Evolutionary conservation across 2,329 filamentous ascomycete genomes (phyloP), one percentile per base, ranked within the genome.

Genomic region (Cytospora schulzeri): DNA sequence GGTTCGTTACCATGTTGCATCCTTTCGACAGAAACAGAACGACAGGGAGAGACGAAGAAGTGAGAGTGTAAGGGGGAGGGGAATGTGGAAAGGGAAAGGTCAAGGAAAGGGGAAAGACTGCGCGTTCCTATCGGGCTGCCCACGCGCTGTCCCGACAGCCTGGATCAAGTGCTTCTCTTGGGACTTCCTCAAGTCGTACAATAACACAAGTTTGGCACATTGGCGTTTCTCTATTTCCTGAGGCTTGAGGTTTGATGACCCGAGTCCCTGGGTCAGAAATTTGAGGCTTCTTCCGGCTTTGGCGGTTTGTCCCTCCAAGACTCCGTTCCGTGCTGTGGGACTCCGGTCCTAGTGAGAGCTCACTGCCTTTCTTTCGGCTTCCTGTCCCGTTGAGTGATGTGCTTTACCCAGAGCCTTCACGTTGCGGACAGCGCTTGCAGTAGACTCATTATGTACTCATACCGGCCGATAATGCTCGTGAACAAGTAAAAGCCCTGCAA

Each of bases 111-210:
- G 38, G 17, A 5, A 17, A 35, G 14, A 38, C 14, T 17, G 35
- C 8, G 35, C 31, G 35, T 19, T 19, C 15, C 35, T 19, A 12
- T 35, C 33, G 33, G 33, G 12, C 33, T 35, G 33, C 33, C 33
- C 12, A 15, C 35, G 15, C 35, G 35, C 35, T 41, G 57, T 48
- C 57, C 33, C 22, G 15, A 45, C 12, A 26, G 50, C 50, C 58
- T 31, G 58, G 58, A 29, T 22, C 58, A 51, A 35, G 12, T 41
- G 50, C 7, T 9, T 22, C 24, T 33, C 24, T 33, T 60, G 51
- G 14, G 35, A 45, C 24, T 12, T 54, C 14, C 8, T 55, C 51
- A 17, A 61, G 59, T 61, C 38, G 59, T 41, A 61, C 59, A 48
- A 48, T 19, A 55, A 48, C 41, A 22, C 41, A 15, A 35, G 31